Evolutionary conservation across 805 yeast genomes (phyloP).

Genomic region (Clavispora vitiphila): DNA sequence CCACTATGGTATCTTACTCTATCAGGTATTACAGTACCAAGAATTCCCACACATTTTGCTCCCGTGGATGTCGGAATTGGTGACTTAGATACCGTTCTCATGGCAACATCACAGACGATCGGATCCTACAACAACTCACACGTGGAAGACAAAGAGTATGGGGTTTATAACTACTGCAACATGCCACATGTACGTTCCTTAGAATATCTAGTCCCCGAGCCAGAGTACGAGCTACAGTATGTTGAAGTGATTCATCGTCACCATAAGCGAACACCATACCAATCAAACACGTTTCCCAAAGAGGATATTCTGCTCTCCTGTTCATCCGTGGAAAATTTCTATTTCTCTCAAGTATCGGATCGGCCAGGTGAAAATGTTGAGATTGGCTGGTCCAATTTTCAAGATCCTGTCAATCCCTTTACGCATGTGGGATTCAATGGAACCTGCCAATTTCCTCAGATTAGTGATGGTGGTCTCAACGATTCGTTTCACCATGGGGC

Average conservation of each 20-base stretch:
- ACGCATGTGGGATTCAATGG: not conserved
- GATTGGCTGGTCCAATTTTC: not conserved
- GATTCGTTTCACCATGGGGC: not conserved
- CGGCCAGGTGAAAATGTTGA: not conserved
- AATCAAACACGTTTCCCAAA: not conserved
- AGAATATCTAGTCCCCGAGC: not conserved
- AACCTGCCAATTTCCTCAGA: constrained; percentile 1
- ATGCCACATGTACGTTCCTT: constrained; percentile 2
- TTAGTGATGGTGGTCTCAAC: constrained; percentile 1
- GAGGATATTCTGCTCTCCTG: constrained; percentile 1
- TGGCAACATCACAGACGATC: not conserved
- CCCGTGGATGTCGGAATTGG: not conserved
- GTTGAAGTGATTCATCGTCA: constrained; percentile 4
- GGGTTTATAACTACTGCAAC: constrained; percentile 3
- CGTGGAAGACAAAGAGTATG: not conserved
- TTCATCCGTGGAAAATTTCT: not conserved
- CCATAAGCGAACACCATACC: constrained; percentile 3
- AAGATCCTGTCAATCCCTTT: constrained; percentile 1
- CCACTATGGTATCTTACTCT: not conserved
- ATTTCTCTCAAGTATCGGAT: not conserved
- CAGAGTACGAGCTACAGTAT: not conserved
- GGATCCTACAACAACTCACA: not conserved
- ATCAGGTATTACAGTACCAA: not conserved
- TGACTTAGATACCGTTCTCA: not conserved
- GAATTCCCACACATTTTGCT: not conserved